Conservation (phyloP, 176 grass and related monocot species). For the Elymus sibiricus region DNA sequence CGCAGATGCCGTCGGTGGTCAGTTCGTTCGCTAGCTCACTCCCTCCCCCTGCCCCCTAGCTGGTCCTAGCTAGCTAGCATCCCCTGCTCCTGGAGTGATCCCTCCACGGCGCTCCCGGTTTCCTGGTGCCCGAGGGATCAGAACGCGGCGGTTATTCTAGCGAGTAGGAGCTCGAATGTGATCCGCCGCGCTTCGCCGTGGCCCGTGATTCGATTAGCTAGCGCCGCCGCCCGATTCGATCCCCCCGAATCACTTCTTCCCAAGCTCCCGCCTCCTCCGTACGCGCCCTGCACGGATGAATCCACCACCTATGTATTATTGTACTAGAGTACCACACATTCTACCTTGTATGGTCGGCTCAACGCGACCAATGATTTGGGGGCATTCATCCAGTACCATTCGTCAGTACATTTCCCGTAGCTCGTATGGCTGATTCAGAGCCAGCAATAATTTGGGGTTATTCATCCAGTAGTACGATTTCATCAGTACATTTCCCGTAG, state of each 20-base stretch:
- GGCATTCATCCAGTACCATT: neutral
- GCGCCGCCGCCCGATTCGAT: constrained; percentile 15
- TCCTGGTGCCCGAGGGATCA: neutral
- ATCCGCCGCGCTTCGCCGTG: neutral
- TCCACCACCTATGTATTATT: neutral
- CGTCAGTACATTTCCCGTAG: neutral
- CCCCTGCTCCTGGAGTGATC: neutral
- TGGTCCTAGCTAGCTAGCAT: neutral
- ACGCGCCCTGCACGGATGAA: neutral
- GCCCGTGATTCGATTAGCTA: neutral
- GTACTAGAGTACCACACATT: neutral
- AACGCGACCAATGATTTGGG: neutral
- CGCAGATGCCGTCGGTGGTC: constrained; percentile 64
- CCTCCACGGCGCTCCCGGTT: neutral
- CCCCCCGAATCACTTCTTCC: neutral
- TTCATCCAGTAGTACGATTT: neutral
- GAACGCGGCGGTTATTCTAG: neutral
- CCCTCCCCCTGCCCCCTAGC: neutral
- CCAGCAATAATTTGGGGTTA: neutral
- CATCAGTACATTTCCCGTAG: neutral
- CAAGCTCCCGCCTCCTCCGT: neutral
- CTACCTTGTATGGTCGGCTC: neutral
- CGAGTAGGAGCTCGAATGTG: neutral
- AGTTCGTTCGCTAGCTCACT: neutral
- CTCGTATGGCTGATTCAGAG: neutral